These are phyloP conservation scores for Phoma sp. DNA, from an alignment of 2,329 filamentous ascomycete genomes.

Conservation along the genomic window DNA sequence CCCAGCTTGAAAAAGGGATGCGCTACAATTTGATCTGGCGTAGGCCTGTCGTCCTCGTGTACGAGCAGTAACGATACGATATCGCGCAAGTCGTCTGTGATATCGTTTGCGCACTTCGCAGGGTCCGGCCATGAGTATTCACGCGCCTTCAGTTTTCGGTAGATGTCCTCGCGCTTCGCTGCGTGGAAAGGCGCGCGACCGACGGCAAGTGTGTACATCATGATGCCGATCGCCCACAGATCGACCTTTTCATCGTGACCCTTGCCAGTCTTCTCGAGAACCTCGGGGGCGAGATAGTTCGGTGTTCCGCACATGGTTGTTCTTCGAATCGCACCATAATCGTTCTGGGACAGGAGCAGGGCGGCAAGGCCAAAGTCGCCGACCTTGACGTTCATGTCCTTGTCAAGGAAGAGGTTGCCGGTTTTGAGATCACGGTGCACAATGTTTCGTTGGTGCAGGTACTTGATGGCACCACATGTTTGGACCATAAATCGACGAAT, in stretches of 20 bases:
- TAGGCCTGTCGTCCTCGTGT: constrained; percentile 76
- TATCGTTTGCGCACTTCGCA: constrained; percentile 71
- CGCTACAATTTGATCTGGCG: constrained; percentile 78
- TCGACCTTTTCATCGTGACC: constrained; percentile 98
- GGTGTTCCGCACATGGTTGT: constrained; percentile 96
- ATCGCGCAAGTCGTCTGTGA: constrained; percentile 78
- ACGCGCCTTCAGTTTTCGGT: constrained; percentile 70
- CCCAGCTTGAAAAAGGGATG: constrained; percentile 81
- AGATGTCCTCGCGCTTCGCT: constrained; percentile 84
- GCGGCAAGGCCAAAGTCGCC: constrained; percentile 97
- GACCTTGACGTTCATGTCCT: constrained; percentile 96
- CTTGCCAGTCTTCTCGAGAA: constrained; percentile 90
- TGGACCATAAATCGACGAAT: constrained; percentile 93
- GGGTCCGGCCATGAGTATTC: constrained; percentile 82
- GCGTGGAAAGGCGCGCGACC: constrained; percentile 98
- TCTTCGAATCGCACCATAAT: constrained; percentile 79
- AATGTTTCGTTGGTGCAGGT: constrained; percentile 93
- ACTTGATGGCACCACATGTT: constrained; percentile 96
- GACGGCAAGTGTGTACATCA: constrained; percentile 97
- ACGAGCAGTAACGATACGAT: constrained; percentile 79
- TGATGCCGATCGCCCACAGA: constrained; percentile 97
- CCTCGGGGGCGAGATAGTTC: constrained; percentile 98
- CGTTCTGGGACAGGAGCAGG: constrained; percentile 86
- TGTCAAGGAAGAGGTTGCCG: constrained; percentile 95
- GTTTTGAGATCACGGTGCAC: constrained; percentile 98